These are phyloP conservation scores for Geotrichum fermentans DNA, from an alignment of 1,139 yeast species.

Conservation along the genomic window DNA sequence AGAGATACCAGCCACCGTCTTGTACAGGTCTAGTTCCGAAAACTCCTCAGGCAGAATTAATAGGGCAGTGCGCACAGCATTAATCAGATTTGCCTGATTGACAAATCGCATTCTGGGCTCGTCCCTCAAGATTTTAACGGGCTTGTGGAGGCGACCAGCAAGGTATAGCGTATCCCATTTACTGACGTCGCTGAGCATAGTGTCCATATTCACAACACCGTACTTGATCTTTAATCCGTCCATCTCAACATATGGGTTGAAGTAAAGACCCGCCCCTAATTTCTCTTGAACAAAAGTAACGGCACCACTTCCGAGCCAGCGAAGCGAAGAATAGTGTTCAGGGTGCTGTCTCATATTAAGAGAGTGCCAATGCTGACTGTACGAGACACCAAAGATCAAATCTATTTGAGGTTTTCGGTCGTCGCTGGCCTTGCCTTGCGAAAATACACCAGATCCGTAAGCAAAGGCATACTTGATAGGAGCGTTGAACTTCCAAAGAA, in stretches of 20 bases:
- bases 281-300: conserved; percentile 56
- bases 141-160: conserved; percentile 93
- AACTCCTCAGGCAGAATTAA: conserved; percentile 51
- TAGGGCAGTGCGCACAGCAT: conserved; percentile 73
- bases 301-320: conserved; percentile 54
- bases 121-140: conserved; percentile 70
- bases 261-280: conserved; percentile 88
- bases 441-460: conserved; percentile 91
- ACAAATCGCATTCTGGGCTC: conserved; percentile 57
- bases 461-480: conserved; percentile 79
- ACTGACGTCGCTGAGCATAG: conserved; percentile 59
- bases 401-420: conserved; percentile 67
- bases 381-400: conserved; percentile 76
- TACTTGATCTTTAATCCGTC: conserved; percentile 67
- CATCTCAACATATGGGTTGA: conserved; percentile 79
- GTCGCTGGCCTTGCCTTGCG: conserved; percentile 52
- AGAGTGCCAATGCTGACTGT: conserved; percentile 70
- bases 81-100: conserved; percentile 70
- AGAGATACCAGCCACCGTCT: conserved; percentile 72
- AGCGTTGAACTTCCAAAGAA: conserved; percentile 57
- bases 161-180: conserved; percentile 83
- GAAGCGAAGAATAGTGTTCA: conserved; percentile 69
- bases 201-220: conserved; percentile 69
- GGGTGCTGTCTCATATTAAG: conserved; percentile 61
- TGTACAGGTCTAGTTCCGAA: conserved; percentile 63